Percentiles rank a stretch among this genome's conserved stretches.
phyloP scores from a whole-genome alignment of 1,139 yeast genomes.

The Saccharomycopsis phalli region DNA sequence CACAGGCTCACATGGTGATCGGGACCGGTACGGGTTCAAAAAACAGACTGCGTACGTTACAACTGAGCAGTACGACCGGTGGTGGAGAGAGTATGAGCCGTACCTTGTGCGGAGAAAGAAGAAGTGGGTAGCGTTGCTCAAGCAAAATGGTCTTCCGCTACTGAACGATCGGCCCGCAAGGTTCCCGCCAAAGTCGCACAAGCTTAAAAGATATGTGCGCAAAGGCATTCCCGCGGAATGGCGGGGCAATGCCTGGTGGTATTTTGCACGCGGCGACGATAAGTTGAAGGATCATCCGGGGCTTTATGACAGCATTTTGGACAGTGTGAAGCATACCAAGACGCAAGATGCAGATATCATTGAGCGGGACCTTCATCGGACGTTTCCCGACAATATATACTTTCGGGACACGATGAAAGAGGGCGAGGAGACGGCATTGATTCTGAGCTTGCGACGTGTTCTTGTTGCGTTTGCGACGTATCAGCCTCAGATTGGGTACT shows the following conservation, averaged over 20 bases:
- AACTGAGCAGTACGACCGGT: constrained; percentile 51
- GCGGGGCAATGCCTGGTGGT: constrained; percentile 97
- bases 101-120: constrained; percentile 54
- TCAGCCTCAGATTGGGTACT: constrained; percentile 88
- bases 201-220: constrained; percentile 71
- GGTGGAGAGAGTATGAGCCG: constrained; percentile 66
- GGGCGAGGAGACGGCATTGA: constrained; percentile 48
- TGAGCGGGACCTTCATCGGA: constrained; percentile 84
- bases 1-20: constrained; percentile 32
- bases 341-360: constrained; percentile 83
- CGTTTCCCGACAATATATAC: constrained; percentile 86
- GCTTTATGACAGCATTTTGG: constrained; percentile 58
- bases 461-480: constrained; percentile 76
- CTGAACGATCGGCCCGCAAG: constrained; percentile 36
- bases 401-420: constrained; percentile 37
- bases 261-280: constrained; percentile 87
- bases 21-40: constrained; percentile 81
- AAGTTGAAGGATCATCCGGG: constrained; percentile 60
- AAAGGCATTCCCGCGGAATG: constrained; percentile 95
- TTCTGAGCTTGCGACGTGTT: constrained; percentile 69
- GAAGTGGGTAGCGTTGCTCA: constrained; percentile 67
- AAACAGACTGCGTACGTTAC: constrained; percentile 49
- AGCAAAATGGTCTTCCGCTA: constrained; percentile 53
- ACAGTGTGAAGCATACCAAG: constrained; percentile 40
- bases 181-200: constrained; percentile 81